These are phyloP conservation scores for Tetrahymena elliotti DNA, from an alignment of 73 alveolate genomes.

Conservation along the genomic window DNA sequence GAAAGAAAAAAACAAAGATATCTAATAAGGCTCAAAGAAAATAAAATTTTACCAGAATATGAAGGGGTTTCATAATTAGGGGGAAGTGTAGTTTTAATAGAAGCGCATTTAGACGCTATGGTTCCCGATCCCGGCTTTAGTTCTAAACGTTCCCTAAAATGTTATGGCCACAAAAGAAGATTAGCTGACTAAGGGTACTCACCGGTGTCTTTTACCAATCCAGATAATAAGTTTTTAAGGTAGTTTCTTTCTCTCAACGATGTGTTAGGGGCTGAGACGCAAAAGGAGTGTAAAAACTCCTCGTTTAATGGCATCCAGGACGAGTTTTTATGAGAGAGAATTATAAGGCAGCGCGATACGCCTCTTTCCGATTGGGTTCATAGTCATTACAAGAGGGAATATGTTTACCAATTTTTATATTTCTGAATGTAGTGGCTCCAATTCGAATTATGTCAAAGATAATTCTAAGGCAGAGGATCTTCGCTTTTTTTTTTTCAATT, in stretches of 20 bases:
- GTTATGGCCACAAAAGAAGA: background rate
- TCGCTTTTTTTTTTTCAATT: background rate
- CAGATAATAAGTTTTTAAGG: background rate
- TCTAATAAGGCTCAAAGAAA: background rate
- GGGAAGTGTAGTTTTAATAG: background rate
- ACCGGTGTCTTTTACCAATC: background rate
- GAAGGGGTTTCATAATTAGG: background rate
- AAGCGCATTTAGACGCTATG: background rate
- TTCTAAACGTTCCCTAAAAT: background rate
- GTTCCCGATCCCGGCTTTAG: background rate
- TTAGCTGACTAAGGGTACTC: background rate
- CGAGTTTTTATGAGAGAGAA: background rate
- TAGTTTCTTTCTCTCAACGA: background rate
- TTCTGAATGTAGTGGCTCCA: background rate
- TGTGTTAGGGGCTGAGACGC: background rate
- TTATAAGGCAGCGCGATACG: background rate
- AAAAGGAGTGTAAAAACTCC: background rate
- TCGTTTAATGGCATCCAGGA: background rate
- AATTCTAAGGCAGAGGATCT: background rate
- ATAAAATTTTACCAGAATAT: background rate
- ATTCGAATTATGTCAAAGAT: background rate
- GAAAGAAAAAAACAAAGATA: background rate
- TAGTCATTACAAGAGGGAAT: background rate
- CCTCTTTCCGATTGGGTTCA: background rate
- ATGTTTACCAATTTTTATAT: background rate